Percentiles rank a stretch among this genome's conserved stretches.
Evolutionary conservation across 129 eudicot genomes (phyloP).

Genomic region (Pittosporum tobira): DNA sequence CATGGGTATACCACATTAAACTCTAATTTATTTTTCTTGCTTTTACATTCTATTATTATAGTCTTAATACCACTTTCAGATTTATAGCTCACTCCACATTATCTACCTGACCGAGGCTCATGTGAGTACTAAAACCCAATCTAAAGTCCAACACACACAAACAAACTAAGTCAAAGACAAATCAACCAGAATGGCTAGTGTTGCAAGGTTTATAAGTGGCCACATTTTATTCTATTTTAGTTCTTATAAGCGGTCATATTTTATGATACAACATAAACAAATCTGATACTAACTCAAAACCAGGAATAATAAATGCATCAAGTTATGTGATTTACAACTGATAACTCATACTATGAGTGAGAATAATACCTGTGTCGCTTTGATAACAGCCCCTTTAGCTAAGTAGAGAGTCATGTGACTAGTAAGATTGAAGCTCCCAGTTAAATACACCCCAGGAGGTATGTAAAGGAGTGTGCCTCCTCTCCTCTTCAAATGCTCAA

Average conservation of each 20-base stretch:
- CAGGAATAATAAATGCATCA: slow-evolving; percentile 1
- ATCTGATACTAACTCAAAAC: background rate
- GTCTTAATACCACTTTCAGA: background rate
- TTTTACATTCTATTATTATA: background rate
- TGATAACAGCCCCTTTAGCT: slow-evolving; percentile 83
- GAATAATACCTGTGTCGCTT: slow-evolving; percentile 67
- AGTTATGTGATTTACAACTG: background rate
- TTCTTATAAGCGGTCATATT: background rate
- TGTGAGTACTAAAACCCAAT: background rate
- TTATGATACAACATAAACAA: background rate
- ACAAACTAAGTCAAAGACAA: background rate
- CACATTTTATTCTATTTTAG: background rate
- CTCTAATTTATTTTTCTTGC: too few species aligned
- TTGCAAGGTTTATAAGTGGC: background rate
- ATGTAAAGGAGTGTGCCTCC: slow-evolving; percentile 81
- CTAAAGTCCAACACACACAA: too few species aligned
- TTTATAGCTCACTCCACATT: background rate
- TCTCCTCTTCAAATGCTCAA: slow-evolving; percentile 62
- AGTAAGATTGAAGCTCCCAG: slow-evolving; percentile 69
- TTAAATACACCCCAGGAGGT: slow-evolving; percentile 76
- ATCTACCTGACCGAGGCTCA: background rate
- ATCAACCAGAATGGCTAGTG: too few species aligned
- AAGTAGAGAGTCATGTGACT: slow-evolving; percentile 90
- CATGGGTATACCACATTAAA: background rate
- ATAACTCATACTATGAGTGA: too few species aligned